Evolutionary conservation across 257 asterid genomes (phyloP).

Genomic region (Rehmannia glutinosa): DNA sequence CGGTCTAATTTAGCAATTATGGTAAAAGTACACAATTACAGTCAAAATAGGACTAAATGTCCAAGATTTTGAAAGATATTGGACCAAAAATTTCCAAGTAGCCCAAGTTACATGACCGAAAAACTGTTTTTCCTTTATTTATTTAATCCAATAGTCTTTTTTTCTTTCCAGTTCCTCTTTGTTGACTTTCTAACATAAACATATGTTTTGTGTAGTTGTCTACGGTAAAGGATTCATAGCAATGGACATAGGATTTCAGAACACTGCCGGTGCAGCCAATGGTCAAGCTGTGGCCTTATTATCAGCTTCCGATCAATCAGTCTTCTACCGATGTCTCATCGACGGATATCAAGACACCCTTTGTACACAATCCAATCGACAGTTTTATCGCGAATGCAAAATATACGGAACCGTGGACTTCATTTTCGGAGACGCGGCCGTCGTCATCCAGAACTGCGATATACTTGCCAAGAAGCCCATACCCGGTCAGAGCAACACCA

Average conservation of each 20-base stretch:
- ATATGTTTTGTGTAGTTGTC: slow-evolving; percentile 12
- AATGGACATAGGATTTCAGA: slow-evolving; percentile 24
- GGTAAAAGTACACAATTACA: too few relatives aligned
- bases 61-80: too few relatives aligned
- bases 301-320: neutral
- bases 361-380: slow-evolving; percentile 41
- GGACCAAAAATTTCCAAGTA: too few relatives aligned
- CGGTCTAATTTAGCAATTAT: too few relatives aligned
- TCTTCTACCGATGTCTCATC: neutral
- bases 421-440: slow-evolving; percentile 54
- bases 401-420: slow-evolving; percentile 51
- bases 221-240: slow-evolving; percentile 30
- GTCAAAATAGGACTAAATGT: too few relatives aligned
- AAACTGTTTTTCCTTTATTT: too few relatives aligned
- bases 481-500: slow-evolving; percentile 37
- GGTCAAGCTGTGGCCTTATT: slow-evolving; percentile 32
- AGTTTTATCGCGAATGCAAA: slow-evolving; percentile 47
- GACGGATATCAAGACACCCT: slow-evolving; percentile 43
- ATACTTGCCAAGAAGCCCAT: slow-evolving; percentile 33
- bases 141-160: too few relatives aligned
- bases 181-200: too few relatives aligned
- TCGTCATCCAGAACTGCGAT: slow-evolving; percentile 48
- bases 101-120: too few relatives aligned
- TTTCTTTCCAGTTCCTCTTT: too few relatives aligned
- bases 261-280: slow-evolving; percentile 20